phyloP scores from a whole-genome alignment of 148 eudicot species.

The Amaranthus palmeri region DNA sequence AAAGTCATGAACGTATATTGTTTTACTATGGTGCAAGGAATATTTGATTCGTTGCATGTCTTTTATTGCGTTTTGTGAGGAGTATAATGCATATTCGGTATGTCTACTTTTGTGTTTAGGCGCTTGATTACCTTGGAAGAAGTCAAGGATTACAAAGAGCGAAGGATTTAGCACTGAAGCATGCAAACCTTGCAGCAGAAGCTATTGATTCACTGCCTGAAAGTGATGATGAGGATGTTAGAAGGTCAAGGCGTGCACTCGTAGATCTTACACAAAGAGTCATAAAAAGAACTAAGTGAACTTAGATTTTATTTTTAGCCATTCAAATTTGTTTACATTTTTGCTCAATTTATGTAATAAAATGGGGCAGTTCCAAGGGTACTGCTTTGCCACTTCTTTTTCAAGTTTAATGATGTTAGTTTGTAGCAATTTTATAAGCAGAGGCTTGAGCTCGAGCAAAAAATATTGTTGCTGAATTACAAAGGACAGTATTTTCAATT shows the following conservation, averaged over 20 bases:
- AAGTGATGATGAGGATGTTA: conserved; percentile 66
- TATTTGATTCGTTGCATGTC: neutral
- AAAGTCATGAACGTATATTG: neutral
- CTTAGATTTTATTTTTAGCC: neutral
- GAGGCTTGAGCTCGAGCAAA: neutral
- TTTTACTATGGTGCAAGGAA: neutral
- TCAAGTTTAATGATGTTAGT: neutral
- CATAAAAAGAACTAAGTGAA: conserved; percentile 75
- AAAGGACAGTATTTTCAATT: too few relatives aligned
- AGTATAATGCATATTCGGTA: neutral
- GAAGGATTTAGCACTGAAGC: conserved; percentile 70
- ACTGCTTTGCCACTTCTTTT: conserved; percentile 7
- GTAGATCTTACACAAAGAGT: conserved; percentile 75
- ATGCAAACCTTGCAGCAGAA: conserved; percentile 67
- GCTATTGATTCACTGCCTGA: conserved; percentile 78
- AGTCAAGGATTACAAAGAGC: conserved; percentile 84
- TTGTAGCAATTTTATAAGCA: neutral
- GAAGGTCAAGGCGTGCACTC: conserved; percentile 78
- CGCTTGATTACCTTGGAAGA: conserved; percentile 71
- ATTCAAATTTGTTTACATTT: neutral
- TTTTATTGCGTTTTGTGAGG: neutral
- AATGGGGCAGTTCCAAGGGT: neutral
- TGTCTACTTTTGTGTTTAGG: conserved; percentile 33
- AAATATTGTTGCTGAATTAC: neutral
- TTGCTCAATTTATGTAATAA: conserved; percentile 8